Conservation (phyloP, 345 rosid species). For the Raphanus sativus region DNA sequence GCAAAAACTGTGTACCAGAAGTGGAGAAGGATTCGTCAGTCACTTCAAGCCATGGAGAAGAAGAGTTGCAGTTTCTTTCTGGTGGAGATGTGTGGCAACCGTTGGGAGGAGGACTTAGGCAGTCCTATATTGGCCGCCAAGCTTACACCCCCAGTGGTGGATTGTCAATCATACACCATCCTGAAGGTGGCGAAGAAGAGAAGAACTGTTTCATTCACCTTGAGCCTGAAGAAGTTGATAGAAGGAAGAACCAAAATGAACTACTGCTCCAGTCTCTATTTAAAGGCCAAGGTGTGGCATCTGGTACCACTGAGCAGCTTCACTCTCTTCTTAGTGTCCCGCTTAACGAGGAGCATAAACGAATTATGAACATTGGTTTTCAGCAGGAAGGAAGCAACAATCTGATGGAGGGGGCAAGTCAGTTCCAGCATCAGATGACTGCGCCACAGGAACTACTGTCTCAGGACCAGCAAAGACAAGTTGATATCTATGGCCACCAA, state of each 20-base stretch:
- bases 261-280: conserved; percentile 81
- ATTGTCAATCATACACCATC: conserved; percentile 47
- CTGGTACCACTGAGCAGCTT: conserved; percentile 62
- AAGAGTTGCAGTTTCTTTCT: conserved; percentile 47
- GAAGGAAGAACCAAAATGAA: conserved; percentile 64
- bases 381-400: conserved; percentile 50
- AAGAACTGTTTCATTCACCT: conserved; percentile 54
- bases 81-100: conserved; percentile 65
- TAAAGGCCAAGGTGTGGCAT: conserved; percentile 55
- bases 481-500: conserved; percentile 54
- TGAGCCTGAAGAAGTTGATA: conserved; percentile 40
- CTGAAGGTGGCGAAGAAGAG: conserved; percentile 47
- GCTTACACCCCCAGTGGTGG: conserved; percentile 48
- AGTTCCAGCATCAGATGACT: conserved; percentile 58
- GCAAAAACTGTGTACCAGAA: conserved; percentile 40
- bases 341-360: conserved; percentile 58
- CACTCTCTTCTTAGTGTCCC: conserved; percentile 75
- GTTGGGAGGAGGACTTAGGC: conserved; percentile 41
- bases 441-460: conserved; percentile 47
- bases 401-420: conserved; percentile 53
- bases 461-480: conserved; percentile 58
- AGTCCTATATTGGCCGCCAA: conserved; percentile 42
- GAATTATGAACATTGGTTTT: conserved; percentile 49
- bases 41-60: conserved; percentile 46
- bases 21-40: conserved; percentile 47